Base-by-base conservation (phyloP, 352 stramenopile species). In the Globisporangium orthogonon region DNA sequence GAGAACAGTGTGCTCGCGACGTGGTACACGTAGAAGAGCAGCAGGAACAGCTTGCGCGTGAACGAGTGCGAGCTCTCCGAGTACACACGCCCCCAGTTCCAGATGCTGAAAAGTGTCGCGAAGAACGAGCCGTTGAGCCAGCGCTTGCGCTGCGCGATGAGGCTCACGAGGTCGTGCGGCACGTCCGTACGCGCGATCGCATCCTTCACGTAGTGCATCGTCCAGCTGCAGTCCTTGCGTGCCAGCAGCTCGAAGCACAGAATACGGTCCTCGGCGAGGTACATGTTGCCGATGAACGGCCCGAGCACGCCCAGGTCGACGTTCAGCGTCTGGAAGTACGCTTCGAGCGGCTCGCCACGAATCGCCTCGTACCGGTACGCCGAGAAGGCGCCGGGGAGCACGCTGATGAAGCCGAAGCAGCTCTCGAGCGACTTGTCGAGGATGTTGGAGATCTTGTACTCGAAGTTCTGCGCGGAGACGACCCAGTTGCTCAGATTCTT, bases 361-460 rank as follows among this genome's bases (percentile, higher is more conserved):
- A 96, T 91, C 0, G 86, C 86, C 29, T 91, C 75, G 60, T 91
- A 96, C 0, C 86, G 67, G 40, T 94, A 96, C 11, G 79, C 84
- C 2, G 81, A 94, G 55, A 94, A 96, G 4, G 84, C 84, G 1
- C 86, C 86, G 5, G 86, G 86, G 0, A 96, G 50, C 29, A 96
- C 86, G 45, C 78, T 92, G 60, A 96, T 91, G 70, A 89, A 94
- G 11, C 86, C 86, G 60, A 94, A 94, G 63, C 82, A 94, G 53
- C 73, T 87, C 57, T 95, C 86, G 47, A 92, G 61, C 9, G 80
- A 84, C 65, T 94, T 94, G 74, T 95, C 86, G 1, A 95, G 67
- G 46, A 94, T 84, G 66, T 94, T 93, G 47, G 80, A 91, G 48
- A 94, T 92, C 60, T 94, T 94, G 80, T 95, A 95, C 74, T 95